These are phyloP conservation scores for Alternaria incomplexa DNA, from an alignment of 2,329 filamentous ascomycete genomes.

Conservation along the genomic window DNA sequence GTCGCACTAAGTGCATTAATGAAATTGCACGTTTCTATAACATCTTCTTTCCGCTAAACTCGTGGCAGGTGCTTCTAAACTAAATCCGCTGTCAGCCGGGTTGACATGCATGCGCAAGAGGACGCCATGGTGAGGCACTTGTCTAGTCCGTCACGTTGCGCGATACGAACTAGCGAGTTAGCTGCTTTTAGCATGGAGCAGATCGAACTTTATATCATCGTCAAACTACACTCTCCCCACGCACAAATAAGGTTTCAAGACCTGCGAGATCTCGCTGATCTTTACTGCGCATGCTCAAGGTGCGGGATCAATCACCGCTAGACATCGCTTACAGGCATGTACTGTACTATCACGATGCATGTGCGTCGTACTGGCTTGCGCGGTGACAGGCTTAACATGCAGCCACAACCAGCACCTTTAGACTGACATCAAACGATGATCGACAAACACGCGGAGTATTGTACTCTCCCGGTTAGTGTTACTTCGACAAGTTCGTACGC, in stretches of 20 bases:
- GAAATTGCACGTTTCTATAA: conserved; percentile 12
- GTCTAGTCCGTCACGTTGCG: not conserved
- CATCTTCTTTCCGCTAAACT: conserved; percentile 16
- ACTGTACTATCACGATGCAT: not conserved
- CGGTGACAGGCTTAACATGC: not conserved
- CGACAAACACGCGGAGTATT: not conserved
- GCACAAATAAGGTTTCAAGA: not conserved
- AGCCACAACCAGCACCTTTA: not conserved
- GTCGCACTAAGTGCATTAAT: conserved; percentile 24
- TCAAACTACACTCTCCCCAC: conserved; percentile 17
- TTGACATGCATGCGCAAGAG: conserved; percentile 19
- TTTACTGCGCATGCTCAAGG: not conserved
- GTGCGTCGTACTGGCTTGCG: not conserved
- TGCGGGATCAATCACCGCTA: not conserved
- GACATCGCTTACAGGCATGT: not conserved
- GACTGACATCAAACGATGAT: not conserved
- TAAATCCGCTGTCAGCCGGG: conserved; percentile 27
- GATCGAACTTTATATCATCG: conserved; percentile 17
- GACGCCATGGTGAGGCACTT: conserved; percentile 6
- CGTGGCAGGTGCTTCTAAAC: conserved; percentile 14
- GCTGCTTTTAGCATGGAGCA: not conserved
- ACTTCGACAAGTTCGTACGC: not conserved
- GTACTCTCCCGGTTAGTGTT: not conserved
- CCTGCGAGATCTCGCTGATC: not conserved
- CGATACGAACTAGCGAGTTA: conserved; percentile 7